Base-by-base conservation (phyloP, 208 protist genomes). In the Trypanosomatidae sp. region DNA sequence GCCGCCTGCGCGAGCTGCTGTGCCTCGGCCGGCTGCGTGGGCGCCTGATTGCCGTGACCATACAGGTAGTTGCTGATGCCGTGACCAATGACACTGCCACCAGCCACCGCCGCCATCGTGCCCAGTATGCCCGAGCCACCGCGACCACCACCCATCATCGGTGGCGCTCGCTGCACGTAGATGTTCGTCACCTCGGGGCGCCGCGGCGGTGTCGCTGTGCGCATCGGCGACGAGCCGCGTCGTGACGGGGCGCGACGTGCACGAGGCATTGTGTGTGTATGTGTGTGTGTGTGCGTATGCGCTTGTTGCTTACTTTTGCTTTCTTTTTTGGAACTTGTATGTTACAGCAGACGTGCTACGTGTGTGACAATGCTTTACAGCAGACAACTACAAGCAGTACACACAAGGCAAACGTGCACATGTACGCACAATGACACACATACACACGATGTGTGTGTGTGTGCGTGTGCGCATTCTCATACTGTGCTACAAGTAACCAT, bases 41-140 rank as follows among this genome's bases (percentile, higher is more conserved):
- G 82, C 0, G 71, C 70, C 55, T 82, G 67, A 46, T 68, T 71
- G 48, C 54, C 61, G 30, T 62, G 19, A 44, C 69, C 61, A 43
- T 85, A 90, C 40, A 90, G 71, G 71, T 87, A 87, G 66, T 87
- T 79, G 54, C 73, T 84, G 67, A 90, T 73, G 58, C 81, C 81
- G 71, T 90, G 81, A 18, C 81, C 81, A 43, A 90, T 35, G 25
- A 90, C 76, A 43, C 73, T 85, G 33, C 81, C 81, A 23, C 71
- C 81, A 15, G 81, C 81, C 5, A 90, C 81, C 16, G 72, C 78
- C 19, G 76, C 76, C 70, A 90, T 78, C 23, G 75, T 90, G 49
- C 81, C 81, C 32, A 87, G 58, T 37, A 90, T 80, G 43, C 81
- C 81, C 19, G 47, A 57, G 26, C 80, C 71, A 4, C 42, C 57